phyloP scores from a whole-genome alignment of 768 basidiomycete species.

The Suillus spraguei region DNA sequence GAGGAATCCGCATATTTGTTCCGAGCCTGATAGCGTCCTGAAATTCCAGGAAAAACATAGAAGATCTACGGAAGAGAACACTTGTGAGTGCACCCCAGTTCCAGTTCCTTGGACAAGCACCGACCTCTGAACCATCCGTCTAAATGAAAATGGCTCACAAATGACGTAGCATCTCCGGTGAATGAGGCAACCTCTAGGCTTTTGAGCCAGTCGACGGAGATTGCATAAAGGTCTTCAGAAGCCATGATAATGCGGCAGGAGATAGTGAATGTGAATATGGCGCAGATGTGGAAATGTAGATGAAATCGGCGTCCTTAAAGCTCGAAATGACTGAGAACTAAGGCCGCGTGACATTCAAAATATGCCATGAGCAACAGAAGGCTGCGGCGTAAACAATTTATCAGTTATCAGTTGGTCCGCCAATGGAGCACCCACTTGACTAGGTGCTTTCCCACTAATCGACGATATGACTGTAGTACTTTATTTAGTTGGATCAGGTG shows the following conservation, averaged over 20 bases:
- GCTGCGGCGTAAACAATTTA: neutral
- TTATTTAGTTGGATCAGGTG: neutral
- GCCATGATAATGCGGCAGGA: neutral
- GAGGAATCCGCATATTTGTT: neutral
- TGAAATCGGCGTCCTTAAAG: neutral
- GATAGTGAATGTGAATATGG: neutral
- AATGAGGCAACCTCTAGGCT: neutral
- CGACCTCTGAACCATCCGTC: conserved; percentile 2
- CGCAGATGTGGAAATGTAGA: neutral
- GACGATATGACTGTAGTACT: neutral
- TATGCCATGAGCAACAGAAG: neutral
- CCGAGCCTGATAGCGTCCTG: neutral
- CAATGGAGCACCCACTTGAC: neutral
- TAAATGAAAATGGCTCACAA: neutral
- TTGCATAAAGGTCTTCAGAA: neutral
- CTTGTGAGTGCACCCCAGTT: neutral
- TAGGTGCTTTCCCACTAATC: neutral
- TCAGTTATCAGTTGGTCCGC: neutral
- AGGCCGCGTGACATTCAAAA: neutral
- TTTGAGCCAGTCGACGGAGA: neutral
- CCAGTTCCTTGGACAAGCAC: neutral
- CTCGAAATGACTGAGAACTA: neutral
- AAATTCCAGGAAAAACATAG: conserved; percentile 2
- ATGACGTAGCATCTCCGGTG: neutral
- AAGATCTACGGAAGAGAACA: neutral